A percentile compares a stretch with the other conserved stretches of the same genome.
Evolutionary conservation across 768 basidiomycete genomes (phyloP).

Genomic region (Suillus brevipes): DNA sequence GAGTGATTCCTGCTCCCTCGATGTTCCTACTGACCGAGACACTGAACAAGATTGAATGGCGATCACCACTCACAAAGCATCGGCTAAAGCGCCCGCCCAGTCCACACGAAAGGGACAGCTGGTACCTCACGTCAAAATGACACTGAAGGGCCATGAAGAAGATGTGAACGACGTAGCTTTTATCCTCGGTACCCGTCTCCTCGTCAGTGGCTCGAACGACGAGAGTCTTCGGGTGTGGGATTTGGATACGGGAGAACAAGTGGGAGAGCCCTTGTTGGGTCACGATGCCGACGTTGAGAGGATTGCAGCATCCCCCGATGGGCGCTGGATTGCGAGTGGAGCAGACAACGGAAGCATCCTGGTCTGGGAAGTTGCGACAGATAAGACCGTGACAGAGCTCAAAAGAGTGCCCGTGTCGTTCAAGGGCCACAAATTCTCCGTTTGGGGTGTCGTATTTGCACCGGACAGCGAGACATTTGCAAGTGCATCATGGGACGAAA

Average conservation of each 20-base stretch:
- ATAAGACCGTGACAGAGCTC: neutral
- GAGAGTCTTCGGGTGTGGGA: neutral
- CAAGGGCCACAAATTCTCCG: too few species aligned
- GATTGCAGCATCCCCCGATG: neutral
- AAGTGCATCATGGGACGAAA: neutral
- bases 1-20: too few species aligned
- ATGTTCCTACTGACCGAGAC: too few species aligned
- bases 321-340: neutral
- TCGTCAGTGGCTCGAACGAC: slow-evolving; percentile 31
- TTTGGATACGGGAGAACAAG: neutral
- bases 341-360: neutral
- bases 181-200: neutral
- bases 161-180: neutral
- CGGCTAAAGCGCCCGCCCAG: too few species aligned
- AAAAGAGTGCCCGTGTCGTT: neutral
- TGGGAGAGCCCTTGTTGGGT: neutral
- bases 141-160: too few species aligned
- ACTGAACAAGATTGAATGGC: too few species aligned
- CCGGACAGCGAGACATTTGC: neutral
- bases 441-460: neutral
- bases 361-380: neutral
- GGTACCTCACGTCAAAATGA: too few species aligned
- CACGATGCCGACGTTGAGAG: neutral
- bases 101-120: too few species aligned
- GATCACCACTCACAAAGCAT: too few species aligned